Percentiles rank a stretch among this genome's conserved stretches.
Evolutionary conservation across 148 eudicot genomes (phyloP).

Genomic region (Pharnaceum exiguum): DNA sequence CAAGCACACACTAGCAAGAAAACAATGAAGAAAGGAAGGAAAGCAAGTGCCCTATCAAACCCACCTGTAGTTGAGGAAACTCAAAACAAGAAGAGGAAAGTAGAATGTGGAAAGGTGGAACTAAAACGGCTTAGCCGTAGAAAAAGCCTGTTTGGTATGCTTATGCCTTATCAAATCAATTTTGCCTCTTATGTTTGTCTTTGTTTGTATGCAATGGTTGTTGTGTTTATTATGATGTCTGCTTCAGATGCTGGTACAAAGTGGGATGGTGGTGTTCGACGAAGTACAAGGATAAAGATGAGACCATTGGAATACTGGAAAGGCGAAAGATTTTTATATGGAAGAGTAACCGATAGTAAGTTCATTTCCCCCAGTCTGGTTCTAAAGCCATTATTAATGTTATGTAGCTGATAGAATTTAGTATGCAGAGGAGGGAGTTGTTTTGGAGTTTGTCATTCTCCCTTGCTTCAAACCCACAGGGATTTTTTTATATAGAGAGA

Average conservation of each 20-base stretch:
- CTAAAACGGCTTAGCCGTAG: conserved; percentile 28
- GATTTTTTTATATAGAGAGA: no score
- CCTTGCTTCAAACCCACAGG: no score
- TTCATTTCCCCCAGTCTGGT: conserved; percentile 2
- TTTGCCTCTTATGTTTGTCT: conserved; percentile 1
- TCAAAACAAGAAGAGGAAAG: conserved; percentile 18
- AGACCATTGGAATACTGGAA: conserved; percentile 86
- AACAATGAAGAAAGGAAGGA: conserved; percentile 8
- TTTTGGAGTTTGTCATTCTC: no score
- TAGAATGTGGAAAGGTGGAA: background rate
- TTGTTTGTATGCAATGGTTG: background rate
- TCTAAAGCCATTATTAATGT: background rate
- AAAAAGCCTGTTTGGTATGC: conserved; percentile 61
- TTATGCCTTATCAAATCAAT: conserved; percentile 16
- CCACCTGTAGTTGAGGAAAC: conserved; percentile 1
- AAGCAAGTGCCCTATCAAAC: conserved; percentile 3
- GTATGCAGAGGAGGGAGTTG: no score
- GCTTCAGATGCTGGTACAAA: conserved; percentile 58
- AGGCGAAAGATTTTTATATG: conserved; percentile 74
- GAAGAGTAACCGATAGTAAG: conserved; percentile 68
- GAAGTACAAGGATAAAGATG: conserved; percentile 70
- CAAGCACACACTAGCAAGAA: background rate
- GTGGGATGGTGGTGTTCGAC: conserved; percentile 60
- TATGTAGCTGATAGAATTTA: background rate
- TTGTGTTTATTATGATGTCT: conserved; percentile 9